These are phyloP conservation scores for Ceratobasidium theobromae DNA, from an alignment of 1,284 basidiomycete species.

Conservation along the genomic window DNA sequence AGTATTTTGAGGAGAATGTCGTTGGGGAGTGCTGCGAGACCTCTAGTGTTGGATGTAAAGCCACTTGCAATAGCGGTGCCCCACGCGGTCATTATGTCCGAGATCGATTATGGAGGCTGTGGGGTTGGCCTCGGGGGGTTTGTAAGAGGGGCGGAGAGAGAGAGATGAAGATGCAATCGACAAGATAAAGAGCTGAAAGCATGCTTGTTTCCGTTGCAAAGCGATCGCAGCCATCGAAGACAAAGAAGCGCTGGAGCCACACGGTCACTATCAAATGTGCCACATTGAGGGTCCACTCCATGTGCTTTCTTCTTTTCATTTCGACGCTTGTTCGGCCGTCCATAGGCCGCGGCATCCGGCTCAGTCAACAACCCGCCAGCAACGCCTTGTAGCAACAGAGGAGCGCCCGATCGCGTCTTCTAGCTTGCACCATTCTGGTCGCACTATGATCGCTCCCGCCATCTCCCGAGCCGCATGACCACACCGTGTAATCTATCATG, in stretches of 20 bases:
- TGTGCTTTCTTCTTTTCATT: not conserved
- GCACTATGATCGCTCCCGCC: not conserved
- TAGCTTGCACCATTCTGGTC: not conserved
- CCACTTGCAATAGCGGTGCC: slow-evolving; percentile 9
- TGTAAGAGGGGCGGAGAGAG: slow-evolving; percentile 12
- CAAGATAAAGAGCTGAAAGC: slow-evolving; percentile 12
- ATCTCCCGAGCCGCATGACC: too few species aligned
- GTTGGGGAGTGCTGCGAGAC: slow-evolving; percentile 27
- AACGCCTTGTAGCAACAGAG: too few species aligned
- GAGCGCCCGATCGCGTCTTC: too few species aligned
- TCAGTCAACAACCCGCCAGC: too few species aligned
- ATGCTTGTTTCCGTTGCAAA: slow-evolving; percentile 31
- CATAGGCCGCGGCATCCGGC: not conserved
- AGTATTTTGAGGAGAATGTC: slow-evolving; percentile 30
- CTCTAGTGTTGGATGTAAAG: slow-evolving; percentile 19
- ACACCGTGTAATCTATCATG: too few species aligned
- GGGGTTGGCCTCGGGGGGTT: slow-evolving; percentile 19
- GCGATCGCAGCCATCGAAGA: slow-evolving; percentile 24
- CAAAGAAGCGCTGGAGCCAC: slow-evolving; percentile 19
- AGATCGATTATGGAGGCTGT: not conserved
- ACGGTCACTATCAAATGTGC: slow-evolving; percentile 26
- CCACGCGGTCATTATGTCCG: not conserved
- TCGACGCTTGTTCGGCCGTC: not conserved
- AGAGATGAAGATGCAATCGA: slow-evolving; percentile 24
- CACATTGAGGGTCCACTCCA: slow-evolving; percentile 20